A percentile compares a stretch with the other conserved stretches of the same genome.
Conservation (phyloP, 352 stramenopile genomes). For the Peronospora tabacina region DNA sequence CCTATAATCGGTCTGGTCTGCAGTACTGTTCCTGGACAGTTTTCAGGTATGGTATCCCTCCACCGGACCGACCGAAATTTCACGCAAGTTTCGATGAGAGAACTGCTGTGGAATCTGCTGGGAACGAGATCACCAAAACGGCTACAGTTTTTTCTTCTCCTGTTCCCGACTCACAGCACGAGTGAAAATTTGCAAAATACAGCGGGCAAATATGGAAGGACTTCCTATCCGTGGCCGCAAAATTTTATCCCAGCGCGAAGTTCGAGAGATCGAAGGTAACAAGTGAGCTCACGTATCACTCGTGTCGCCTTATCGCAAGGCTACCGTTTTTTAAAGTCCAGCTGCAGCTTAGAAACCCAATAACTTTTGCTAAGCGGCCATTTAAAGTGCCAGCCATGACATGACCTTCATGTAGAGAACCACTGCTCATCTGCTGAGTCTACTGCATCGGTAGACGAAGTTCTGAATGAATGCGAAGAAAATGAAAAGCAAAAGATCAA, state of each 20-base stretch:
- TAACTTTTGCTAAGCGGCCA: too few species aligned
- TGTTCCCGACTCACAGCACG: conserved; percentile 3
- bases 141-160: conserved; percentile 13
- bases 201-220: background rate
- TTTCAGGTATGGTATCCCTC: conserved; percentile 10
- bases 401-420: too few species aligned
- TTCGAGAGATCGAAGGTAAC: conserved; percentile 31
- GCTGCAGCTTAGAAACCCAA: too few species aligned
- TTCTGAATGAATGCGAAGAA: too few species aligned
- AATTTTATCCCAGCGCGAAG: conserved; percentile 28
- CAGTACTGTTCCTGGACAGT: conserved; percentile 18
- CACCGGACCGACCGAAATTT: conserved; percentile 1
- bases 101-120: conserved; percentile 15
- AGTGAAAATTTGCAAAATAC: background rate
- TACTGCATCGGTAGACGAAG: too few species aligned
- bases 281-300: too few species aligned
- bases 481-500: too few species aligned
- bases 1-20: conserved; percentile 15
- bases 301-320: too few species aligned
- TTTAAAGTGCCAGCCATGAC: too few species aligned
- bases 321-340: too few species aligned
- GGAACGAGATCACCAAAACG: conserved; percentile 16
- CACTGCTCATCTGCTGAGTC: too few species aligned
- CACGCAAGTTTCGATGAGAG: background rate
- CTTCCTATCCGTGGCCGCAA: background rate